Base-by-base conservation (phyloP, 805 yeast species). In the Candida bentonensis region DNA sequence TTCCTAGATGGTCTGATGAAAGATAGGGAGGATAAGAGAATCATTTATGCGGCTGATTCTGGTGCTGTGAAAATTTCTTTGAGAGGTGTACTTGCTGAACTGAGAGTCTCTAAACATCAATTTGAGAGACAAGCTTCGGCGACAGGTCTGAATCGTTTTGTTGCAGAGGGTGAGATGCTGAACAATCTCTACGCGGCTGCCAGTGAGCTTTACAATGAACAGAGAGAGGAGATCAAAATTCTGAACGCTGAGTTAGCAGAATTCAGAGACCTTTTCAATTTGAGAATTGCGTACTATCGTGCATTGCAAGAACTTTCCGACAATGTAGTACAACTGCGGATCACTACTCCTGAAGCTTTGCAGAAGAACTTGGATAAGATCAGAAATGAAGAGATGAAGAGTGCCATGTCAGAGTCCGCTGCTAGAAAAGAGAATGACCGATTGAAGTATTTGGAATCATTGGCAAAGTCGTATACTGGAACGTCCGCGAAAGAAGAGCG, bases 251-350 rank as follows among this genome's bases (percentile, higher is more conserved):
- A 73, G 47, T 53, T 72, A 13, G 67, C 73, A 34, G 70, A 72
- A 20, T 64, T 66, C 39, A 76, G 85, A 49, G 71, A 72, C 25
- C 70, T 83, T 0, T 89, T 79, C 63, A 92, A 89, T 60, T 65
- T 78, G n/a, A 76, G 89, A 43, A 72, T 89, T 30, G 82, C 73
- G 39, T 92, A 88, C 59, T 92, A 79, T 64, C 77, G 78, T 53
- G 88, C 85, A 48, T 69, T 92, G 23, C 98, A 92, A 60, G 79
- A 71, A 43, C 71, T 88, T 21, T 86, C 96, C 0, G 97, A 92
- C 61, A 78, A 78, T 36, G 88, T 89, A 27, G 71, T 72, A 4
- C 70, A 17, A 15, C n/a, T 30, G 36, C 7, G 7, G 7, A n/a
- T 30, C 11, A 30, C 17, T 5, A 17, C 7, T n/a, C 36, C 17